These are phyloP conservation scores for Pichia scutulata DNA, from an alignment of 805 yeast genomes.

Conservation along the genomic window DNA sequence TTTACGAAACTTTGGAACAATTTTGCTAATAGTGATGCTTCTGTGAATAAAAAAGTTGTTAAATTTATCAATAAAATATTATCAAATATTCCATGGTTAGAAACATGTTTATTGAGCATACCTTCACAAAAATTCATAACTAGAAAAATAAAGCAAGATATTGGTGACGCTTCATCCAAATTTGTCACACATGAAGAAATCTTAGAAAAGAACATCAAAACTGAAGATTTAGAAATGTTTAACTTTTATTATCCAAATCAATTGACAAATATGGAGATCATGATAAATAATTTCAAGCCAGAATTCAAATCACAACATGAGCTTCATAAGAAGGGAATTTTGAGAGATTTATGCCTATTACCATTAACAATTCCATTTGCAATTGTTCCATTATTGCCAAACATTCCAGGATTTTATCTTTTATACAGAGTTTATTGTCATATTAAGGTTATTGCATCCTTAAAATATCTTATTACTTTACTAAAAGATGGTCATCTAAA, in stretches of 20 bases:
- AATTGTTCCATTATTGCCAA: slow-evolving; percentile 78
- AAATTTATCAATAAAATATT: slow-evolving; percentile 43
- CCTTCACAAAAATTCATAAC: slow-evolving; percentile 61
- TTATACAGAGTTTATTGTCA: slow-evolving; percentile 80
- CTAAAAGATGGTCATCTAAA: slow-evolving; percentile 33
- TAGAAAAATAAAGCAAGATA: slow-evolving; percentile 35
- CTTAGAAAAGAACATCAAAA: slow-evolving; percentile 9
- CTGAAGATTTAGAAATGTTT: slow-evolving; percentile 29
- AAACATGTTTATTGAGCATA: slow-evolving; percentile 62
- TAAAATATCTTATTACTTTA: slow-evolving; percentile 55
- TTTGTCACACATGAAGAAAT: slow-evolving; percentile 7
- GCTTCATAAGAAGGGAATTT: slow-evolving; percentile 49
- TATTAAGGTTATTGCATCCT: slow-evolving; percentile 69
- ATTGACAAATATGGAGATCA: slow-evolving; percentile 24
- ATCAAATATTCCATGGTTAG: slow-evolving; percentile 70
- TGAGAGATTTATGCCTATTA: slow-evolving; percentile 47
- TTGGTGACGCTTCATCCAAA: slow-evolving; percentile 6
- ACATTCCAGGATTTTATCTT: slow-evolving; percentile 84
- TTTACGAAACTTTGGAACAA: slow-evolving; percentile 58
- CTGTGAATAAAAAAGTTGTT: slow-evolving; percentile 55
- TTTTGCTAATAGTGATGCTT: slow-evolving; percentile 45
- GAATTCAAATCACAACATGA: slow-evolving; percentile 38
- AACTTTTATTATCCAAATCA: slow-evolving; percentile 45
- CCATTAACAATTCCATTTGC: slow-evolving; percentile 81
- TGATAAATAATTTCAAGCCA: slow-evolving; percentile 32